Percentiles rank a stretch among this genome's conserved stretches.
Evolutionary conservation across 2,329 filamentous ascomycete species (phyloP).

Genomic region (Paracorniculantispora psalliotae): DNA sequence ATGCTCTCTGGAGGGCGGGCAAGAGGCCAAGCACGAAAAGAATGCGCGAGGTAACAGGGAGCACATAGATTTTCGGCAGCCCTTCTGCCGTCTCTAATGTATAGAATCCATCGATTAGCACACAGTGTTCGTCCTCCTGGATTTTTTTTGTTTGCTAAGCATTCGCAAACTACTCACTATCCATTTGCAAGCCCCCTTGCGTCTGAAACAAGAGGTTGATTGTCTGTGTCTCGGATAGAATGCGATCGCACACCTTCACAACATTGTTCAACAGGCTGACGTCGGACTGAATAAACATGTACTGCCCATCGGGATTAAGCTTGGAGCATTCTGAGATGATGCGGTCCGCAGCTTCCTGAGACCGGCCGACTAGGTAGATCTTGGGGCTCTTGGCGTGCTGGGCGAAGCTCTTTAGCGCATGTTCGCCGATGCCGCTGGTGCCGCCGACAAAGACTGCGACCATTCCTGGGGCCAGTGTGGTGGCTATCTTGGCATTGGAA

Average conservation of each 20-base stretch:
- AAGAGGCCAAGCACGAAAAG: conserved; percentile 52
- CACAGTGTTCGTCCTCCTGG: no score
- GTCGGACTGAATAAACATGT: conserved; percentile 42
- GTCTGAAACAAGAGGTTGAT: conserved; percentile 48
- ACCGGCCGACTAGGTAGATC: conserved; percentile 46
- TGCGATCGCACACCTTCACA: conserved; percentile 44
- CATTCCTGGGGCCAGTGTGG: conserved; percentile 31
- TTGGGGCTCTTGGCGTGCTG: conserved; percentile 34
- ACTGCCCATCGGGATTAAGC: conserved; percentile 40
- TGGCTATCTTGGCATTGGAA: conserved; percentile 30
- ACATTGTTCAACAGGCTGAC: conserved; percentile 42
- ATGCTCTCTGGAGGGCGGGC: conserved; percentile 38
- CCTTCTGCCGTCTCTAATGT: conserved; percentile 51
- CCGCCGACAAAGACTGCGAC: conserved; percentile 47
- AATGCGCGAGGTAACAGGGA: conserved; percentile 52
- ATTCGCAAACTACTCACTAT: not conserved
- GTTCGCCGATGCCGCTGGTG: conserved; percentile 47
- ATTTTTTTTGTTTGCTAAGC: not conserved
- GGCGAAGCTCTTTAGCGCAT: conserved; percentile 40
- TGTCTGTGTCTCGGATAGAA: conserved; percentile 43
- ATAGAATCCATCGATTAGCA: no score
- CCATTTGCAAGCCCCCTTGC: not conserved
- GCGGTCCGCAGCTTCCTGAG: conserved; percentile 32
- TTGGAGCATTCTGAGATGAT: conserved; percentile 37
- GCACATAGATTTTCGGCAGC: conserved; percentile 43